phyloP scores from a whole-genome alignment of 805 yeast genomes.

The Candida manassasensis region DNA sequence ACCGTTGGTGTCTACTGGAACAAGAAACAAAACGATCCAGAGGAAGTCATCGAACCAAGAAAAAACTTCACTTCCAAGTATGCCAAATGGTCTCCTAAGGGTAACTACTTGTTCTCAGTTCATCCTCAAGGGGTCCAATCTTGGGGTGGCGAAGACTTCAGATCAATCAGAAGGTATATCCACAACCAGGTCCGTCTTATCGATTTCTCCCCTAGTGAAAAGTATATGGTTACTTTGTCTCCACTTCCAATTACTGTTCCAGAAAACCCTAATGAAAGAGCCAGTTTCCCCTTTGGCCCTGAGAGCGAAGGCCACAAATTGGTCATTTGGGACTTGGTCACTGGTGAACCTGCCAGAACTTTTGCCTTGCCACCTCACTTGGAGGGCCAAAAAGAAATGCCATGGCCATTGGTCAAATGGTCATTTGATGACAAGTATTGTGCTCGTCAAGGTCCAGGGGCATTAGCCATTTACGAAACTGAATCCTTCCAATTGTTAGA shows the following conservation, averaged over 20 bases:
- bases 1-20: constrained; percentile 86
- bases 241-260: constrained; percentile 76
- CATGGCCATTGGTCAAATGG: constrained; percentile 98
- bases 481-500: constrained; percentile 76
- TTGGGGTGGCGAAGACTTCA: constrained; percentile 89
- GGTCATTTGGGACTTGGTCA: constrained; percentile 85
- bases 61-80: constrained; percentile 83
- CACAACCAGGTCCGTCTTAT: constrained; percentile 88
- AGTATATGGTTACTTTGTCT: constrained; percentile 83
- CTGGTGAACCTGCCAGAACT: constrained; percentile 81
- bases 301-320: constrained; percentile 90
- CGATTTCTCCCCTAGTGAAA: constrained; percentile 91
- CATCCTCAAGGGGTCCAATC: constrained; percentile 94
- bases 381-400: constrained; percentile 63
- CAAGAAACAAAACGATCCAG: constrained; percentile 66
- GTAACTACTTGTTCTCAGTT: constrained; percentile 79
- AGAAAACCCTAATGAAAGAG: constrained; percentile 54
- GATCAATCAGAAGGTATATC: constrained; percentile 67
- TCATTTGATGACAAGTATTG: constrained; percentile 87
- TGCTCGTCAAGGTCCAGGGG: constrained; percentile 93
- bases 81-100: constrained; percentile 89
- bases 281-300: constrained; percentile 75
- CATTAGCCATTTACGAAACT: constrained; percentile 84
- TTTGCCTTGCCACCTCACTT: constrained; percentile 82
- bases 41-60: constrained; percentile 73